Evolutionary conservation across 2,329 filamentous ascomycete species (phyloP).

Genomic region (Beauveria sp.): DNA sequence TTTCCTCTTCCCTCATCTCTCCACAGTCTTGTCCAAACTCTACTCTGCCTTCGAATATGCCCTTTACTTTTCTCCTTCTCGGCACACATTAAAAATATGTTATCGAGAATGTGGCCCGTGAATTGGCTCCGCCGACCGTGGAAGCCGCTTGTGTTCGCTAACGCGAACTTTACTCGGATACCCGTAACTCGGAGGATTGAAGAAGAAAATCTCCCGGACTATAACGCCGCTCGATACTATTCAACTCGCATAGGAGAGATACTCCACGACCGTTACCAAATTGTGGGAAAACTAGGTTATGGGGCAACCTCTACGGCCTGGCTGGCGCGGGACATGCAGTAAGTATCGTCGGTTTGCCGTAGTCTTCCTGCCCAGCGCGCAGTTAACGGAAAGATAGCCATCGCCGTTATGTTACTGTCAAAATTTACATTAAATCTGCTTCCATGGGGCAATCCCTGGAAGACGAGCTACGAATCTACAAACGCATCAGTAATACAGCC

Average conservation of each 20-base stretch:
- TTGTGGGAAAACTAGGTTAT: slow-evolving; percentile 20
- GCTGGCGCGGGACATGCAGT: slow-evolving; percentile 19
- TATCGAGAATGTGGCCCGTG: neutral
- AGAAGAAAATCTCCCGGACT: slow-evolving; percentile 18
- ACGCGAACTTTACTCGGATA: slow-evolving; percentile 10
- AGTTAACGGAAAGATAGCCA: neutral
- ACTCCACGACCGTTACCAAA: slow-evolving; percentile 17
- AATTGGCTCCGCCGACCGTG: neutral
- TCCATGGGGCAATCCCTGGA: slow-evolving; percentile 20
- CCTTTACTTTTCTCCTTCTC: neutral
- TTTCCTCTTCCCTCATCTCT: neutral
- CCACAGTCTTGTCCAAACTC: neutral
- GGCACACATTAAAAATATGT: neutral
- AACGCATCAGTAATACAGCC: neutral
- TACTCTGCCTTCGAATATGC: too few relatives aligned
- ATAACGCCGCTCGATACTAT: slow-evolving; percentile 18
- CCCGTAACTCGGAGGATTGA: slow-evolving; percentile 14
- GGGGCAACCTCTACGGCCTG: slow-evolving; percentile 21
- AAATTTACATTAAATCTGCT: slow-evolving; percentile 21
- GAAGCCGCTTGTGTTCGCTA: neutral
- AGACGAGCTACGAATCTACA: slow-evolving; percentile 34
- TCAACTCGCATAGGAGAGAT: slow-evolving; percentile 18
- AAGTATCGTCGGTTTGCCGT: neutral
- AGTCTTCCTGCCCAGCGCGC: neutral
- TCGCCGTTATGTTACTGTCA: slow-evolving; percentile 26